A percentile compares a stretch with the other conserved stretches of the same genome.
Evolutionary conservation across 371 early-diverging fungal genomes (phyloP).

Genomic region (Lichtheimia ramosa): DNA sequence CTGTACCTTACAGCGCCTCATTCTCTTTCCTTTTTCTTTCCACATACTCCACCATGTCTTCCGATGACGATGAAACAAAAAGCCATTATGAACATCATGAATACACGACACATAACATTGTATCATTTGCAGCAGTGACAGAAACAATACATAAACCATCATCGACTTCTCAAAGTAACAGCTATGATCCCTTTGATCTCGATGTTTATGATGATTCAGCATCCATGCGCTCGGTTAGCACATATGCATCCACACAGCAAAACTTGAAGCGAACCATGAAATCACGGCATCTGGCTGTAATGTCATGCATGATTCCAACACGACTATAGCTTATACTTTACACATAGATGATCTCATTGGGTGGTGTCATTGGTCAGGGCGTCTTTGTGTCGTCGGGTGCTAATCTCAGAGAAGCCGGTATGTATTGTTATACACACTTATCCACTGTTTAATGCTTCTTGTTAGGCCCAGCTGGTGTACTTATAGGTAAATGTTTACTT

Average conservation of each 20-base stretch:
- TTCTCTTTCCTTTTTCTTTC: no score
- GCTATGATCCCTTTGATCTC: slow-evolving; percentile 3
- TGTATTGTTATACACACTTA: neutral
- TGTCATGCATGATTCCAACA: no score
- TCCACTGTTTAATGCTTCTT: neutral
- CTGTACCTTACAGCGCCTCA: no score
- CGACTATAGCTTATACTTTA: no score
- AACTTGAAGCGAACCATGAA: slow-evolving; percentile 34
- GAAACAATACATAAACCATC: no score
- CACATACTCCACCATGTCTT: no score
- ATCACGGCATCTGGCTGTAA: slow-evolving; percentile 8
- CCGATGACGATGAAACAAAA: no score
- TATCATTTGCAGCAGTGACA: no score
- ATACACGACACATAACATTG: no score
- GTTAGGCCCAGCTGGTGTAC: slow-evolving; percentile 75
- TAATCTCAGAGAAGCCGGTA: slow-evolving; percentile 71
- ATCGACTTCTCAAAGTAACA: no score
- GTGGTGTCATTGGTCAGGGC: slow-evolving; percentile 87
- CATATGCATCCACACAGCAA: slow-evolving; percentile 4
- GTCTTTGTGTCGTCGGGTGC: slow-evolving; percentile 86
- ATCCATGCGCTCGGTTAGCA: slow-evolving; percentile 1
- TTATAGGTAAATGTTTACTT: slow-evolving; percentile 35
- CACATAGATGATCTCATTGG: slow-evolving; percentile 63
- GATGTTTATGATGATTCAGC: neutral
- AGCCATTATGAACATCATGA: no score